Percentiles rank a stretch among this genome's conserved stretches.
Conservation (phyloP, 1,284 basidiomycete species). For the Austroboletus niveus region DNA sequence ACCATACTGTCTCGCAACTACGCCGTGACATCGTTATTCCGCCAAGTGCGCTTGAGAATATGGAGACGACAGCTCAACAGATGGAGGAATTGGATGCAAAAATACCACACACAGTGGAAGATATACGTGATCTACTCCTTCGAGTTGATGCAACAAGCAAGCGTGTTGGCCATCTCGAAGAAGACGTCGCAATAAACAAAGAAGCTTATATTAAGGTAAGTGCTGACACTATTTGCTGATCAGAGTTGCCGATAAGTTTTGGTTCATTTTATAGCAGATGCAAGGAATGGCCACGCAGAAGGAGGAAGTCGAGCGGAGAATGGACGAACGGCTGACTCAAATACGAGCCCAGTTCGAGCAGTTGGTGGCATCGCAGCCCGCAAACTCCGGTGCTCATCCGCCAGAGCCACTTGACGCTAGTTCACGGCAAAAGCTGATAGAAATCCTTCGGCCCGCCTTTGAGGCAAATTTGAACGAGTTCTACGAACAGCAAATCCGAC, state of each 20-base stretch:
- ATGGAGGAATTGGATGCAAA: conserved; percentile 22
- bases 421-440: conserved; percentile 17
- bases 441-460: conserved; percentile 18
- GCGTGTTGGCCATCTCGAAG: conserved; percentile 21
- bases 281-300: conserved; percentile 16
- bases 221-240: background rate
- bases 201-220: conserved; percentile 21
- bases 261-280: conserved; percentile 13
- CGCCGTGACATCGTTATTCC: conserved; percentile 25
- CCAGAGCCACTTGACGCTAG: background rate
- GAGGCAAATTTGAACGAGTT: conserved; percentile 21
- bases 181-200: conserved; percentile 21
- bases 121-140: conserved; percentile 26
- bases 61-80: conserved; percentile 17
- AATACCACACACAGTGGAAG: conserved; percentile 24
- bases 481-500: conserved; percentile 22
- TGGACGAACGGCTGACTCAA: conserved; percentile 16
- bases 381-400: background rate
- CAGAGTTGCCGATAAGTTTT: conserved; percentile 6
- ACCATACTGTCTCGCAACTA: conserved; percentile 12
- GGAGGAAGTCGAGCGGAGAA: conserved; percentile 9
- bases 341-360: conserved; percentile 20
- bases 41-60: conserved; percentile 8
- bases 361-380: conserved; percentile 10
- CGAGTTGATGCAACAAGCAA: conserved; percentile 24